These are phyloP conservation scores for Tolypocladium pustulatum DNA, from an alignment of 2,329 filamentous ascomycete species.

Conservation along the genomic window DNA sequence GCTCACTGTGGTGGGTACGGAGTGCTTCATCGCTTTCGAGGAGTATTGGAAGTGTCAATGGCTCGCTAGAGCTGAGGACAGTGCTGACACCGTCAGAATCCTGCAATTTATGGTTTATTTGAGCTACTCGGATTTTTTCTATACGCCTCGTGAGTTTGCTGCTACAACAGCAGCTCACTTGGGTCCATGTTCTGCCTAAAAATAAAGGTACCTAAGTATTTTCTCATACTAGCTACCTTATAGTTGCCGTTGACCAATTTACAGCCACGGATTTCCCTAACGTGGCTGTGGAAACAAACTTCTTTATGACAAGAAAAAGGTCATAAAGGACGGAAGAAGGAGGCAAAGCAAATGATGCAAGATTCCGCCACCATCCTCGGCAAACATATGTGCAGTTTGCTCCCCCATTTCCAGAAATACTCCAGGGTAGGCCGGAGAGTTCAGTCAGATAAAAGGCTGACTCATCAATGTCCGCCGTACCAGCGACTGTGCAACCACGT, in stretches of 20 bases:
- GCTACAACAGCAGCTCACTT: neutral
- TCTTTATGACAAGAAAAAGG: too few relatives aligned
- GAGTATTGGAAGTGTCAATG: neutral
- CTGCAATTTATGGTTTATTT: neutral
- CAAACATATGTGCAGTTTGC: neutral
- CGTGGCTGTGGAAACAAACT: neutral
- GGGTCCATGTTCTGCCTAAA: too few relatives aligned
- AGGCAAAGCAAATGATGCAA: neutral
- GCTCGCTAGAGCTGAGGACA: neutral
- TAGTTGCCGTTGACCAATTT: too few relatives aligned
- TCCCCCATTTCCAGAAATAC: neutral
- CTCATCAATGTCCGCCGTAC: constrained; percentile 3
- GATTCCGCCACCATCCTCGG: neutral
- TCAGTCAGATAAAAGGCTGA: constrained; percentile 1
- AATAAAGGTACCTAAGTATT: too few relatives aligned
- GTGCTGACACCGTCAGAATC: neutral
- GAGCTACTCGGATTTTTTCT: neutral
- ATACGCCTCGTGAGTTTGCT: neutral
- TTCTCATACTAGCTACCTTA: too few relatives aligned
- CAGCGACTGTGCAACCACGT: neutral
- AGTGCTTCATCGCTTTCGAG: too few relatives aligned
- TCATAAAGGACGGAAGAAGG: neutral
- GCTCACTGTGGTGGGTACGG: too few relatives aligned
- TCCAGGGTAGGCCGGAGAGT: neutral
- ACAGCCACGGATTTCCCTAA: neutral